Evolutionary conservation across 1,139 yeast species (phyloP), one percentile per base, ranked within the genome.

Genomic region (Entelexis sorbosivorans): DNA sequence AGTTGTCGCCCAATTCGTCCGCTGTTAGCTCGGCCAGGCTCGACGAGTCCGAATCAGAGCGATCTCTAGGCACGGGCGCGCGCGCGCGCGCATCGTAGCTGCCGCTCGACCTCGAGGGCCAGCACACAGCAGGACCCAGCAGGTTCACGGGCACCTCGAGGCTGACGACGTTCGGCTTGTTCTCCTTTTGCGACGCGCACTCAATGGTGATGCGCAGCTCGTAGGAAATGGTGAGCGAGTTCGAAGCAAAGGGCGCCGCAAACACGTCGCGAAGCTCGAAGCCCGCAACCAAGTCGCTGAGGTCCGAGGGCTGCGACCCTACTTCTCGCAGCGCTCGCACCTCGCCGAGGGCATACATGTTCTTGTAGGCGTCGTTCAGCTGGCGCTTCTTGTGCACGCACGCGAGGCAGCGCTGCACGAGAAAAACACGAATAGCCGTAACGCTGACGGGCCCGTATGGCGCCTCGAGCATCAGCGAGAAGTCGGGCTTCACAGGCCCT

Each of bases 321-420:
- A 47, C 26, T 11, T 8, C 24, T 9, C 34, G 39, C 13, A 29
- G 2, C 14, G 17, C 11, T 8, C 24, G 32, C 8, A 20, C 20
- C 13, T 26, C 19, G n/a, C 48, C 47, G 13, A 48, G 17, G 2
- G 11, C 5, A 16, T 16, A 35, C 48, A 35, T 20, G 38, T 48
- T 48, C 14, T 19, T 24, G 20, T 38, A 47, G 5, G 17, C 10
- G 34, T 43, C 44, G 14, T n/a, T 28, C 17, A 32, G 3, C 3
- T 9, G 5, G 16, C 24, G 35, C 11, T 28, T 36, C n/a, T n/a
- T 32, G 16, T 22, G 16, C 14, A 24, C 16, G 11, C 16, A 8
- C 22, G 38, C 43, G n/a, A 36, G 34, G 17, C 47, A 48, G 8
- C 38, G 29, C 22, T 48, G 51, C 33, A 44, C 38, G 10, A 48